Evolutionary conservation across 495 filamentous ascomycete species (phyloP).

Genomic region (Penicillium ucsense): DNA sequence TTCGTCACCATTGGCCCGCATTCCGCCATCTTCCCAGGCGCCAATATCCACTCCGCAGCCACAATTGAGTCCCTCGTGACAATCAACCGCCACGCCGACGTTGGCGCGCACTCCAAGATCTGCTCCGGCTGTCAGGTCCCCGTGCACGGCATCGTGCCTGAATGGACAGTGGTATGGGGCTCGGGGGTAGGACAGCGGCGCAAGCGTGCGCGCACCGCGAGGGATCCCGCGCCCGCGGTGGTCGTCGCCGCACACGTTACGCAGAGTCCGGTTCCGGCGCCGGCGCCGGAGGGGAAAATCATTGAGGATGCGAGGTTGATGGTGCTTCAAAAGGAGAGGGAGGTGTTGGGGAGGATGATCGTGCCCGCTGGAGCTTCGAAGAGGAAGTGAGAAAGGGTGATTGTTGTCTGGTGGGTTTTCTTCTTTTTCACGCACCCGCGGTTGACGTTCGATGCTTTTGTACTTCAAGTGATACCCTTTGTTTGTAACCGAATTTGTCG

Average conservation of each 20-base stretch:
- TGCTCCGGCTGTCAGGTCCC: constrained; percentile 29
- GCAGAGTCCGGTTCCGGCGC: constrained; percentile 11
- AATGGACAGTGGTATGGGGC: constrained; percentile 40
- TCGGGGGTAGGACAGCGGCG: constrained; percentile 25
- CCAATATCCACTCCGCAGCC: constrained; percentile 25
- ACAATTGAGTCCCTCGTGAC: constrained; percentile 26
- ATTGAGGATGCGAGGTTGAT: constrained; percentile 40
- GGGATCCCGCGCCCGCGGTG: constrained; percentile 14
- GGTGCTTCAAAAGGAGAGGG: constrained; percentile 36
- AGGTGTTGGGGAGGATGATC: constrained; percentile 31
- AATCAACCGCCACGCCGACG: constrained; percentile 19
- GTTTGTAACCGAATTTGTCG: neutral
- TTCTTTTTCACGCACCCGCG: neutral
- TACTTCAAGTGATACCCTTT: neutral
- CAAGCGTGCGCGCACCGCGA: constrained; percentile 18
- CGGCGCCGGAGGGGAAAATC: constrained; percentile 22
- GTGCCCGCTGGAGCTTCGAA: constrained; percentile 18
- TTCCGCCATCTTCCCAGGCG: constrained; percentile 24
- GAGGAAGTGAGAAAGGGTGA: constrained; percentile 17
- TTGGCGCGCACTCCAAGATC: constrained; percentile 34
- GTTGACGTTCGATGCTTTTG: too few relatives aligned
- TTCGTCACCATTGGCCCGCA: constrained; percentile 27
- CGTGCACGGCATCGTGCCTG: constrained; percentile 15
- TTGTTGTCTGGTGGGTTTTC: neutral
- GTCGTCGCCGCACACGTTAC: constrained; percentile 12